These are phyloP conservation scores for Kodamaea arcana DNA, from an alignment of 1,139 yeast genomes.

Conservation along the genomic window DNA sequence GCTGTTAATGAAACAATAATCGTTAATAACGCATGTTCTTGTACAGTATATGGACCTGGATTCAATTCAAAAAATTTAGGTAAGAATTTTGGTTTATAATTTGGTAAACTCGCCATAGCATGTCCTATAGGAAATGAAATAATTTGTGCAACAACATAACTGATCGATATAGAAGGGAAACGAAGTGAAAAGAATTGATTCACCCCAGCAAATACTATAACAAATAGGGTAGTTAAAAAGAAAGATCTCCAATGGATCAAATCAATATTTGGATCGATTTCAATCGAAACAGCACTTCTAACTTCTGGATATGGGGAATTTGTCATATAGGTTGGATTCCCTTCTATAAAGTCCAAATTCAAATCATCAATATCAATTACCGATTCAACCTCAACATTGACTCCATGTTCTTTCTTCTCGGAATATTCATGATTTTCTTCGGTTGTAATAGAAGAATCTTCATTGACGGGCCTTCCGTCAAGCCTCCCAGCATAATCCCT, in stretches of 20 bases:
- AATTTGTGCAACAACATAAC: conserved; percentile 21
- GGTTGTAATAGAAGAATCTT: no score
- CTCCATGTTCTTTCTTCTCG: background rate
- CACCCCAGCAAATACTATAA: conserved; percentile 19
- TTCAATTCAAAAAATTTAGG: conserved; percentile 26
- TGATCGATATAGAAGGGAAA: conserved; percentile 20
- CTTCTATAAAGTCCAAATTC: conserved; percentile 18
- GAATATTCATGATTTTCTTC: no score
- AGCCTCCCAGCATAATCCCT: no score
- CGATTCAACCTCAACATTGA: background rate
- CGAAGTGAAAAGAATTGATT: conserved; percentile 23
- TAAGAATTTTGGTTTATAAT: conserved; percentile 13
- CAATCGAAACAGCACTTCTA: conserved; percentile 15
- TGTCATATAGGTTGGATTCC: conserved; percentile 23
- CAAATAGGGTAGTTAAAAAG: conserved; percentile 14
- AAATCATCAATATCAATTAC: conserved; percentile 11
- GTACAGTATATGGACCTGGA: conserved; percentile 26
- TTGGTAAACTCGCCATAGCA: conserved; percentile 18
- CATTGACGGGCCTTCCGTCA: no score
- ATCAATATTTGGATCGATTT: conserved; percentile 12
- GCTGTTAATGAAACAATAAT: conserved; percentile 16
- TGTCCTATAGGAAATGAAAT: conserved; percentile 22
- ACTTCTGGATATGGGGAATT: conserved; percentile 24
- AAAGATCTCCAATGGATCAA: conserved; percentile 18
- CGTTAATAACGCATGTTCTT: conserved; percentile 19